Evolutionary conservation across 768 basidiomycete genomes (phyloP), one percentile per base, ranked within the genome.

Genomic region (Collybiopsis confluens): DNA sequence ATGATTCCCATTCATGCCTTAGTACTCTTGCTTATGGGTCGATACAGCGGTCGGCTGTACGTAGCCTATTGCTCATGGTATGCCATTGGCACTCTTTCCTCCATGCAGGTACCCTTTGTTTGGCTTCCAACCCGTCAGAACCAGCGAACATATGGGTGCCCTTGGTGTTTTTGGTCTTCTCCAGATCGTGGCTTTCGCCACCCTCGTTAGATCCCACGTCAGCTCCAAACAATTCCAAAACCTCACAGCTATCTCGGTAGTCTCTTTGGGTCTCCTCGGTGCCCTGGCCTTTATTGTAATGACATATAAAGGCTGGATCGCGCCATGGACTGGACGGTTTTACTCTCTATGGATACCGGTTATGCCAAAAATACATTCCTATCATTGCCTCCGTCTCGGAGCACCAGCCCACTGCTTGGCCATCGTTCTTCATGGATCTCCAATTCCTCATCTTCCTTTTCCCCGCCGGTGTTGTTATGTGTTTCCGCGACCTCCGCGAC

Each of bases 31-130:
- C 75, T 98, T 30, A 99, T 98, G 97, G 95, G 95, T 18, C 85
- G 97, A 45, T 99, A 84, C 77, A 92, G 86, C 57, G 86, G 81
- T 64, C 85, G 93, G 23, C 81, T 99, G 45, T 99, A 99, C 68
- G 86, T 94, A 11, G 91, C 88, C 2, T 99, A 98, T 70, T 97
- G 91, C 18, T 86, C 93, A 2, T 99, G 96, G 94, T 99, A 98
- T 68, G 91, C 92, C 26, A 90, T 99, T 58, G 97, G 97, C 35
- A 99, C 97, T 2, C 79, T 99, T 56, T 80, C 96, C 9, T 95
- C 93, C 65, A 99, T 99, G 97, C 94, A 98, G 68, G 97, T 99
- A 4, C 97, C 97, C 1, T 99, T 99, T 65, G 97, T 99, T n/a
- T 54, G 96, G 96, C 18, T 98, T 98, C 81, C 92, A 98, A 63